Evolutionary conservation across 164 flowering plant species (phyloP).

Genomic region (Tinospora cordifolia): DNA sequence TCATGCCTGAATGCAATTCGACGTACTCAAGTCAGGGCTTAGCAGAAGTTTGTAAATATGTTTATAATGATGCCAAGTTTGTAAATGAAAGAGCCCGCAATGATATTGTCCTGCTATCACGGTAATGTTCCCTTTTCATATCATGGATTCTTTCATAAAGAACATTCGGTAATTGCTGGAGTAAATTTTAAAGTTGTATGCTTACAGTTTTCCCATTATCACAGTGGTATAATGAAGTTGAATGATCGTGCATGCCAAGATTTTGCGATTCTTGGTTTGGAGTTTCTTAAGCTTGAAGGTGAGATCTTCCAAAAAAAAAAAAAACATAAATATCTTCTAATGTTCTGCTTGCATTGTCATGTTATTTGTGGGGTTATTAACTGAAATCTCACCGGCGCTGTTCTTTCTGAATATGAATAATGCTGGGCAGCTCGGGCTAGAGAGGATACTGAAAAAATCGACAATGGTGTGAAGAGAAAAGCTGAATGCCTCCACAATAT

Average conservation of each 20-base stretch:
- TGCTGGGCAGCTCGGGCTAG: slow-evolving; percentile 72
- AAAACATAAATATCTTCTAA: background rate
- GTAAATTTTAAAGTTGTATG: background rate
- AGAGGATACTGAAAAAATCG: slow-evolving; percentile 83
- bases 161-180: background rate
- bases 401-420: slow-evolving; percentile 2
- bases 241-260: slow-evolving; percentile 96
- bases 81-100: slow-evolving; percentile 93
- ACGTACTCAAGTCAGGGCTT: slow-evolving; percentile 45
- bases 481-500: slow-evolving; percentile 77
- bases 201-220: slow-evolving; percentile 11
- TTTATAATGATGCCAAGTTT: slow-evolving; percentile 77
- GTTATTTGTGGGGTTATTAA: slow-evolving; percentile 6
- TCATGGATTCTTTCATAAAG: background rate
- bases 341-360: background rate
- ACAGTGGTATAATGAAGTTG: slow-evolving; percentile 75
- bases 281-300: slow-evolving; percentile 94
- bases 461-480: slow-evolving; percentile 67
- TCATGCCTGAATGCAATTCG: slow-evolving; percentile 20
- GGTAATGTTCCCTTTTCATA: slow-evolving; percentile 37
- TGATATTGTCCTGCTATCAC: slow-evolving; percentile 80
- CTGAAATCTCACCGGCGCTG: slow-evolving; percentile 3
- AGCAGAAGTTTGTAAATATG: slow-evolving; percentile 71
- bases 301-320: background rate
- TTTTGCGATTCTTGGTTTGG: slow-evolving; percentile 77